Percentiles rank a stretch among this genome's conserved stretches.
phyloP scores from a whole-genome alignment of 2,329 filamentous ascomycete species.

The Colletotrichum viniferum region DNA sequence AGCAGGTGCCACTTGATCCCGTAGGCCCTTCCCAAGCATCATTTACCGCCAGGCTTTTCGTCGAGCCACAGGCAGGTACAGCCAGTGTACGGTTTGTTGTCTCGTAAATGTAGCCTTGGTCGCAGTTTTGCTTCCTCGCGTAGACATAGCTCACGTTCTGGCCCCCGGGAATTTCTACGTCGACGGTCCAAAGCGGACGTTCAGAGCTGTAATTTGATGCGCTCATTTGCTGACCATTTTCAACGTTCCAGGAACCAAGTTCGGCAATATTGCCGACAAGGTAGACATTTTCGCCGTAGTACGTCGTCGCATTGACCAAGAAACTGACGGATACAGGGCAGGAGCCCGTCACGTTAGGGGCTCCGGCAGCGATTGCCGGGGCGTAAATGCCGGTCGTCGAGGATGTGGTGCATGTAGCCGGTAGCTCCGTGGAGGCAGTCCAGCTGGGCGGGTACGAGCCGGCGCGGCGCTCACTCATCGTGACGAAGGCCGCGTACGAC shows the following conservation, averaged over 20 bases:
- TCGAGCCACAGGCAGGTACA: slow-evolving; percentile 37
- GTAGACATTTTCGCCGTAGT: slow-evolving; percentile 52
- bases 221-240: slow-evolving; percentile 40
- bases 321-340: slow-evolving; percentile 45
- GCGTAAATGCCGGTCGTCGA: slow-evolving; percentile 33
- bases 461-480: slow-evolving; percentile 43
- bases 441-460: slow-evolving; percentile 35
- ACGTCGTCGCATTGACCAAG: slow-evolving; percentile 49
- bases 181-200: slow-evolving; percentile 49
- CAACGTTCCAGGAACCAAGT: slow-evolving; percentile 47
- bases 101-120: slow-evolving; percentile 48
- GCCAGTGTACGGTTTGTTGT: slow-evolving; percentile 44
- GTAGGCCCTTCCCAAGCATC: slow-evolving; percentile 42
- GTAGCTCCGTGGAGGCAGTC: slow-evolving; percentile 26
- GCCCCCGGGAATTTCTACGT: slow-evolving; percentile 43
- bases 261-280: slow-evolving; percentile 45
- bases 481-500: slow-evolving; percentile 57
- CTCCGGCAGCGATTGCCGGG: slow-evolving; percentile 38
- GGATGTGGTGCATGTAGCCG: slow-evolving; percentile 29
- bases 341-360: slow-evolving; percentile 33
- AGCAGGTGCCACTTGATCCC: slow-evolving; percentile 29
- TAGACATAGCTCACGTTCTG: slow-evolving; percentile 50
- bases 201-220: slow-evolving; percentile 44
- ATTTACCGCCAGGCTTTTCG: slow-evolving; percentile 31
- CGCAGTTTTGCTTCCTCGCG: slow-evolving; percentile 47